These are phyloP conservation scores for Chrysoporthe puriensis DNA, from an alignment of 2,329 filamentous ascomycete species.

Conservation along the genomic window DNA sequence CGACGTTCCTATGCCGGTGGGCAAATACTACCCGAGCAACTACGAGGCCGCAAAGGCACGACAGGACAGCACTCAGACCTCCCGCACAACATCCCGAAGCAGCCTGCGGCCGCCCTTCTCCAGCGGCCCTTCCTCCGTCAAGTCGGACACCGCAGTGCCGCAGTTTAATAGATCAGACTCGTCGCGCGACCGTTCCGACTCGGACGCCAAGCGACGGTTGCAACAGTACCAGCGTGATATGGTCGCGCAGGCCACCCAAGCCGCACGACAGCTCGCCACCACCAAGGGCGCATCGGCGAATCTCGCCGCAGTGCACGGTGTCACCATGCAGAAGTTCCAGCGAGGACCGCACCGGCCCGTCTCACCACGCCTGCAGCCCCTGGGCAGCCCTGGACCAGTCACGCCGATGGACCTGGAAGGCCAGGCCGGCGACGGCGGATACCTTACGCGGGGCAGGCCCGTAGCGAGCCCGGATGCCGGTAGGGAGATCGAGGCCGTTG, in stretches of 20 bases:
- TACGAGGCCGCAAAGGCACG: slow-evolving; percentile 49
- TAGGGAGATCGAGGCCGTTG: slow-evolving; percentile 35
- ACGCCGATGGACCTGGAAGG: slow-evolving; percentile 63
- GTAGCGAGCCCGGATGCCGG: slow-evolving; percentile 30
- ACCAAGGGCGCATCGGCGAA: slow-evolving; percentile 34
- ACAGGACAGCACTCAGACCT: slow-evolving; percentile 31
- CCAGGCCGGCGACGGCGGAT: slow-evolving; percentile 40
- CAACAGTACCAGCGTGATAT: slow-evolving; percentile 65
- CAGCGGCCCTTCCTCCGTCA: slow-evolving; percentile 38
- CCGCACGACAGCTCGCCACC: slow-evolving; percentile 40
- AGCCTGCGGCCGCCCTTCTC: slow-evolving; percentile 34
- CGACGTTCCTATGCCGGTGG: slow-evolving; percentile 54
- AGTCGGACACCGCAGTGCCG: slow-evolving; percentile 43
- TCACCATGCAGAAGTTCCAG: slow-evolving; percentile 43
- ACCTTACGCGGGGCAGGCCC: slow-evolving; percentile 38
- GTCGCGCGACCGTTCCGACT: slow-evolving; percentile 43
- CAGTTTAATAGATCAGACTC: slow-evolving; percentile 31
- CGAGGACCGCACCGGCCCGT: slow-evolving; percentile 38
- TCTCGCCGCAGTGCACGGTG: slow-evolving; percentile 39
- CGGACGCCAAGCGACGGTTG: slow-evolving; percentile 55
- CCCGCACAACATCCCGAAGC: slow-evolving; percentile 30
- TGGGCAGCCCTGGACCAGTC: slow-evolving; percentile 63
- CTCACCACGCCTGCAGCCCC: slow-evolving; percentile 54
- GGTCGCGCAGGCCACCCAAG: slow-evolving; percentile 60
- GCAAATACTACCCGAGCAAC: slow-evolving; percentile 67